Conservation (phyloP, 139 green algal species). For the Raphidocelis subcapitata region DNA sequence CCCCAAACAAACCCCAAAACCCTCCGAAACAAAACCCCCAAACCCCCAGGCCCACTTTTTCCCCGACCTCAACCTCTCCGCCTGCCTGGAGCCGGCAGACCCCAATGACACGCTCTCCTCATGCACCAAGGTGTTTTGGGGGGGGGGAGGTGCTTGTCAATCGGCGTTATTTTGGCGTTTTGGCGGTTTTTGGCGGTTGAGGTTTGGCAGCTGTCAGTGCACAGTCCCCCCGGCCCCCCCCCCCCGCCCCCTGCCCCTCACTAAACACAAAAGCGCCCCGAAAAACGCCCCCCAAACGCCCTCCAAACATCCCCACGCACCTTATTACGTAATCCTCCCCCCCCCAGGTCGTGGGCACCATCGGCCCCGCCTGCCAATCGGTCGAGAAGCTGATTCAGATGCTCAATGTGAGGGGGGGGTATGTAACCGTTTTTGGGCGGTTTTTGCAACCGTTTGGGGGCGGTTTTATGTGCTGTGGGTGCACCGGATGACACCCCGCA, state of each 20-base stretch:
- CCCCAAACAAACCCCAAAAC: too few species aligned
- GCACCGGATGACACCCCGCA: too few species aligned
- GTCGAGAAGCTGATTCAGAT: conserved; percentile 73
- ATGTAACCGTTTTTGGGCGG: not conserved
- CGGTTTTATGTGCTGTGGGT: too few species aligned
- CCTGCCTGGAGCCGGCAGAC: conserved; percentile 45
- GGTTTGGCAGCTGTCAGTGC: not conserved
- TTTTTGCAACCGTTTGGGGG: not conserved
- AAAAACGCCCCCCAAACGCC: too few species aligned
- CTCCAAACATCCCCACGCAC: not conserved
- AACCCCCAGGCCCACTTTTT: conserved; percentile 54
- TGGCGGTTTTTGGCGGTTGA: conserved; percentile 6
- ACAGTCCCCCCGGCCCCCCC: not conserved
- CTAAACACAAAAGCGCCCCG: too few species aligned
- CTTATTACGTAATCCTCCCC: not conserved
- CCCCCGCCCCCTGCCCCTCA: not conserved
- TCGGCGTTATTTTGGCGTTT: not conserved
- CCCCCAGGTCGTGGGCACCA: conserved; percentile 61
- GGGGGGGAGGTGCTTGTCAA: not conserved
- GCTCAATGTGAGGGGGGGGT: conserved; percentile 56
- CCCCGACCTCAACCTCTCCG: conserved; percentile 36
- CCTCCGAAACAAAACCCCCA: too few species aligned
- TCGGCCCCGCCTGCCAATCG: conserved; percentile 81
- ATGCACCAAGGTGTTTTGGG: conserved; percentile 47
- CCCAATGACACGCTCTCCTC: conserved; percentile 32